phyloP scores from a whole-genome alignment of 129 eudicot genomes.

The Tagetes erecta region DNA sequence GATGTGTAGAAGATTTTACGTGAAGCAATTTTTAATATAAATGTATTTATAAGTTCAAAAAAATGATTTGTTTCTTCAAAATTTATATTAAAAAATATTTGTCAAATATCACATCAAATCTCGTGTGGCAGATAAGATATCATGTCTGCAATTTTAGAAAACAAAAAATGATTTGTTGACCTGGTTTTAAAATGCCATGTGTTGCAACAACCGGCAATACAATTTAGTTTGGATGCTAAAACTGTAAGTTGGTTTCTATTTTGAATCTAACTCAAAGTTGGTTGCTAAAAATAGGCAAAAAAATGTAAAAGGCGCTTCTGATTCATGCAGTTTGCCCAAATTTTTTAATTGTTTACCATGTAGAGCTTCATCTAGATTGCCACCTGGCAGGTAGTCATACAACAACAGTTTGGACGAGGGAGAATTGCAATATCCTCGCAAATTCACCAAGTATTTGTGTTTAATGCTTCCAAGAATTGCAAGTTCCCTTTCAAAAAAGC shows the following conservation, averaged over 20 bases:
- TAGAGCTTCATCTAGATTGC: slow-evolving; percentile 94
- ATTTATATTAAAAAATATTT: background rate
- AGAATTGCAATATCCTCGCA: slow-evolving; percentile 97
- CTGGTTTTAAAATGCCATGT: background rate
- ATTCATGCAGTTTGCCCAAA: background rate
- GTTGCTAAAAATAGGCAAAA: background rate
- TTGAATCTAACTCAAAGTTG: background rate
- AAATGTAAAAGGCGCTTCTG: background rate
- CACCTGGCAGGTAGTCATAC: slow-evolving; percentile 88
- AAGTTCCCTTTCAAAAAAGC: slow-evolving; percentile 94
- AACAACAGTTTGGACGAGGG: slow-evolving; percentile 83
- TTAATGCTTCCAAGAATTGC: slow-evolving; percentile 96
- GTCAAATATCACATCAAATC: background rate
- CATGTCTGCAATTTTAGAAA: background rate
- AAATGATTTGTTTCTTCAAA: background rate
- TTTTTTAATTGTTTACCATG: slow-evolving; percentile 57
- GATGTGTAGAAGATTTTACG: background rate
- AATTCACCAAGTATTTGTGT: slow-evolving; percentile 84
- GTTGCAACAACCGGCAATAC: background rate
- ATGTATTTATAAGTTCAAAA: background rate
- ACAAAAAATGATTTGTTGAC: background rate
- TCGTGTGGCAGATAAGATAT: background rate
- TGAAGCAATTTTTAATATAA: background rate
- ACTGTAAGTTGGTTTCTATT: background rate
- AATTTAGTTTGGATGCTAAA: background rate